A percentile compares a stretch with the other conserved stretches of the same genome.
Evolutionary conservation across 805 yeast genomes (phyloP).

Genomic region (Pichia nakasei): DNA sequence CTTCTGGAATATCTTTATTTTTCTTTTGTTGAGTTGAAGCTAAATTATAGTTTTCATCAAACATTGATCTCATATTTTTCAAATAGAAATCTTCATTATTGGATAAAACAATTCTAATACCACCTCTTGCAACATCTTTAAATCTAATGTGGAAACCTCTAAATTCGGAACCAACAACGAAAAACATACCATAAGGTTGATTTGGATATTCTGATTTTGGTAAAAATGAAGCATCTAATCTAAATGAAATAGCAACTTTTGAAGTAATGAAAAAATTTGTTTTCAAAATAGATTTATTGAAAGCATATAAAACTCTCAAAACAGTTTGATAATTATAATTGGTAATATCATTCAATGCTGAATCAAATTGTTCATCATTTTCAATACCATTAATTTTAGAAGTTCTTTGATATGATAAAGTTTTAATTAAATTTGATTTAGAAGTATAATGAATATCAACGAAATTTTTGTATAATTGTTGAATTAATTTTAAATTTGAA

Average conservation of each 20-base stretch:
- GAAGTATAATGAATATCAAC: conserved; percentile 85
- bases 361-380: conserved; percentile 65
- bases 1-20: conserved; percentile 97
- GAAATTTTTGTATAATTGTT: conserved; percentile 81
- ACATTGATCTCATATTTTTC: conserved; percentile 75
- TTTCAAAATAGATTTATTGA: conserved; percentile 81
- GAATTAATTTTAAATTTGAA: conserved; percentile 59
- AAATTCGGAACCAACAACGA: conserved; percentile 92
- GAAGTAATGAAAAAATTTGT: conserved; percentile 92
- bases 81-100: conserved; percentile 79
- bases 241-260: conserved; percentile 89
- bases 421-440: conserved; percentile 51
- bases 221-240: conserved; percentile 79
- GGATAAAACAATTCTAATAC: conserved; percentile 89
- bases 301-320: conserved; percentile 62
- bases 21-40: conserved; percentile 95
- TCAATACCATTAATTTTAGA: conserved; percentile 69
- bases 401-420: conserved; percentile 81
- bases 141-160: conserved; percentile 96
- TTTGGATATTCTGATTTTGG: conserved; percentile 86
- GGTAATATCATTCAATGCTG: conserved; percentile 60
- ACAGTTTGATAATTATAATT: conserved; percentile 75
- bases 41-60: conserved; percentile 93
- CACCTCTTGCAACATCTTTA: conserved; percentile 97
- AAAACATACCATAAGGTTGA: conserved; percentile 88